Evolutionary conservation across 345 rosid species (phyloP).

Genomic region (Arabis alpina): DNA sequence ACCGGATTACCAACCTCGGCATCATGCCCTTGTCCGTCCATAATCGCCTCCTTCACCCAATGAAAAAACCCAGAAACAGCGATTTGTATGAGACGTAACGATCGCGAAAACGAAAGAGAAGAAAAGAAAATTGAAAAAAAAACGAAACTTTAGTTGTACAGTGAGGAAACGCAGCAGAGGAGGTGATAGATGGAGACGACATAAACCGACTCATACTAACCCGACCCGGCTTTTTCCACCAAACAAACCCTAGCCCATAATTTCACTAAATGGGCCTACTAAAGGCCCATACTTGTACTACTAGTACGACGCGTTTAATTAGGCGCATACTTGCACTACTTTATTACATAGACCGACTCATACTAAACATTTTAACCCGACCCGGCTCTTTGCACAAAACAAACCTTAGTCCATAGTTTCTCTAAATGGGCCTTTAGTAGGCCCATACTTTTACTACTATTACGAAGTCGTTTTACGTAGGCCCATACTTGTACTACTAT

Average conservation of each 20-base stretch:
- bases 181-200: slow-evolving; percentile 40
- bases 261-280: slow-evolving; percentile 11
- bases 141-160: not conserved
- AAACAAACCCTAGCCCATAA: slow-evolving; percentile 41
- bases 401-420: slow-evolving; percentile 39
- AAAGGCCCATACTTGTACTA: slow-evolving; percentile 34
- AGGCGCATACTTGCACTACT: slow-evolving; percentile 12
- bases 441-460: too few species aligned
- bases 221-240: slow-evolving; percentile 34
- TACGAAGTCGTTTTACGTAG: not conserved
- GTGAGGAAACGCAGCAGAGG: slow-evolving; percentile 30
- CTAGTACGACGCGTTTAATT: too few species aligned
- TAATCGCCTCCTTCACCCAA: not conserved
- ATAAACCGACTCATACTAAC: slow-evolving; percentile 36
- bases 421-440: not conserved
- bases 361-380: slow-evolving; percentile 42
- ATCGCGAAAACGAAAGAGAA: slow-evolving; percentile 10
- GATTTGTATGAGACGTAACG: slow-evolving; percentile 26
- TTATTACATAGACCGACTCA: slow-evolving; percentile 29
- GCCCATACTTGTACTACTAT: slow-evolving; percentile 8
- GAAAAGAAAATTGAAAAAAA: not conserved
- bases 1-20: slow-evolving; percentile 38
- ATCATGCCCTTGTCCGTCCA: slow-evolving; percentile 50
- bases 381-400: slow-evolving; percentile 12
- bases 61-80: not conserved